Base-by-base conservation (phyloP, 768 basidiomycete genomes). In the Mycena leptocephala region DNA sequence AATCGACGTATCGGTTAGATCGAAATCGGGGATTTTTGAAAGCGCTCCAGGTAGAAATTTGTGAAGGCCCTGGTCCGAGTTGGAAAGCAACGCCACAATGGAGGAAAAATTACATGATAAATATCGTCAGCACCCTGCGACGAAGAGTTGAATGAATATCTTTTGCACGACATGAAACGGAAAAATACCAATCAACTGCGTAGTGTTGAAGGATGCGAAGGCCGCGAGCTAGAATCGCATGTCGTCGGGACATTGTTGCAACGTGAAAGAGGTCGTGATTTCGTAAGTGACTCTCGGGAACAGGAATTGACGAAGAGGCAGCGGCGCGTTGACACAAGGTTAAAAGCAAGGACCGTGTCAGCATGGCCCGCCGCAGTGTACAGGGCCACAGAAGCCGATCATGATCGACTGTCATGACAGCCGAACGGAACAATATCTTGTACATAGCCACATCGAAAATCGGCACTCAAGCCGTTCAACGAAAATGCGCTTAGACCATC, bases 11-110 rank as follows among this genome's bases (percentile, higher is more conserved):
- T 81, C 81, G 22, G 72, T 81, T 24, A 81, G 75, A 56, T 76
- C 74, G 43, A 79, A 80, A 26, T 78, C 77, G 32, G 80, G 68
- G 22, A 81, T 76, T 81, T 79, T 61, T 81, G 81, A 22, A 80
- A 80, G 14, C 66, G 74, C 26, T 80, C 75, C 56, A 81, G 53
- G 73, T 76, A 80, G 65, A 81, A 80, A 55, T 80, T 76, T 69
- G 79, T 72, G 53, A 81, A 80, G 18, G 79, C 26, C 33, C 79
- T 80, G 48, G 5, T 39, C 32, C 13, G 30, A 51, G 20, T 53
- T 46, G 11, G 14, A 61, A 35, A 33, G n/a, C n/a, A n/a, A n/a
- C n/a, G n/a, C n/a, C n/a, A n/a, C n/a, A n/a, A 10, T 43, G 48
- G 6, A 43, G 1, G 28, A 2, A 32, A 3, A 46, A 58, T 74